These are phyloP conservation scores for Pseudopyricularia cyperi DNA, from an alignment of 2,329 filamentous ascomycete species.

Conservation along the genomic window DNA sequence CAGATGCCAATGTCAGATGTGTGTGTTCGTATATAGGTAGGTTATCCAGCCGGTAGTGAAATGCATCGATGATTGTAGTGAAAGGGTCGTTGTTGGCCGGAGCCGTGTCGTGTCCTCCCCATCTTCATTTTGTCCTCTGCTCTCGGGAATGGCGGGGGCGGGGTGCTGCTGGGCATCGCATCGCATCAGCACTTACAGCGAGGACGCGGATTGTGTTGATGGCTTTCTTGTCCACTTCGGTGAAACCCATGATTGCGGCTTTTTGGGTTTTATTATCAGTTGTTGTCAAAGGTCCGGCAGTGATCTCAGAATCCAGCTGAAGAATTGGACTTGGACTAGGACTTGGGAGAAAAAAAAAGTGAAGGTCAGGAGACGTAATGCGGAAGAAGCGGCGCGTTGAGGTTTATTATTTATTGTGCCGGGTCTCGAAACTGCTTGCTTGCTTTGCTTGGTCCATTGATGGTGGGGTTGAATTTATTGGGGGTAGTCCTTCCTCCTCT, in stretches of 20 bases:
- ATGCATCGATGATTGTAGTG: too few species aligned
- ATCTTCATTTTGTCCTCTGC: not conserved
- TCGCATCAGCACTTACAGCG: conserved; percentile 56
- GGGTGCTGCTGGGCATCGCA: not conserved
- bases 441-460: not conserved
- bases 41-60: too few species aligned
- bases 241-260: conserved; percentile 68
- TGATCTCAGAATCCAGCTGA: not conserved
- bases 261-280: conserved; percentile 1
- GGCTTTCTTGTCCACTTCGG: conserved; percentile 74
- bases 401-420: not conserved
- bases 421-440: not conserved
- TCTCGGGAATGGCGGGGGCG: conserved; percentile 10
- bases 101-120: too few species aligned
- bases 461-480: not conserved
- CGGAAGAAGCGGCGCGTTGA: not conserved
- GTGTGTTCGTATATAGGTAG: not conserved
- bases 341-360: not conserved
- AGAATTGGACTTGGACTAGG: not conserved
- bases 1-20: not conserved
- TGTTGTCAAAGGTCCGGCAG: not conserved
- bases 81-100: too few species aligned
- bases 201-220: conserved; percentile 98
- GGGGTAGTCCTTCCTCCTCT: not conserved
- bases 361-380: not conserved